These are phyloP conservation scores for Podospora sp. DNA, from an alignment of 495 filamentous ascomycete genomes.

Conservation along the genomic window DNA sequence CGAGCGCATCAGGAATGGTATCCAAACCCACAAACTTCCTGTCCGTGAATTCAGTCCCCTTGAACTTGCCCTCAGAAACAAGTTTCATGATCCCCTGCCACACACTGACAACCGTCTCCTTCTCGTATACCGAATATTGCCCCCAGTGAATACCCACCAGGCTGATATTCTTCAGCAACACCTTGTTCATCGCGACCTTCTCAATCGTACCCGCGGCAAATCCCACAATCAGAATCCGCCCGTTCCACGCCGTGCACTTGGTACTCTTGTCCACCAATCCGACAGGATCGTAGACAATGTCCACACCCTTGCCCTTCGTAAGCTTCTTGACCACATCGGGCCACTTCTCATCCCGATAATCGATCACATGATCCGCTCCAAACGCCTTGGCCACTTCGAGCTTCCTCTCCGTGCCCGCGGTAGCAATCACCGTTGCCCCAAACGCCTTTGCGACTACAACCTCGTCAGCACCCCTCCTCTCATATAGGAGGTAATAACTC, in stretches of 20 bases:
- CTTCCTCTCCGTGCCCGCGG: conserved; percentile 77
- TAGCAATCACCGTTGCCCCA: conserved; percentile 88
- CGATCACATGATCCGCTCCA: conserved; percentile 81
- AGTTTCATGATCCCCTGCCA: conserved; percentile 82
- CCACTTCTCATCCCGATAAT: conserved; percentile 75
- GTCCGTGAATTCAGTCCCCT: conserved; percentile 79
- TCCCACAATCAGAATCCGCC: conserved; percentile 81
- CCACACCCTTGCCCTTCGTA: conserved; percentile 71
- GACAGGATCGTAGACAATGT: conserved; percentile 90
- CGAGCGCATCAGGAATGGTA: conserved; percentile 72
- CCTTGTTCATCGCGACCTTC: conserved; percentile 88
- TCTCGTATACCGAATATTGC: conserved; percentile 73
- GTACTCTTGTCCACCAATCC: conserved; percentile 80
- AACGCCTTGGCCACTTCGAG: conserved; percentile 74
- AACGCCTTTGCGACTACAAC: conserved; percentile 75
- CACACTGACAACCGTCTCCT: conserved; percentile 67
- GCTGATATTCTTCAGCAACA: conserved; percentile 91
- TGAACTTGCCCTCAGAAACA: conserved; percentile 76
- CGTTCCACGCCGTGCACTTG: conserved; percentile 92
- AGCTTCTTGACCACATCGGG: conserved; percentile 76
- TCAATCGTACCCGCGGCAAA: conserved; percentile 90
- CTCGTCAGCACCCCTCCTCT: conserved; percentile 7
- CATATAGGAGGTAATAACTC: neutral
- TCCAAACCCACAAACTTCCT: conserved; percentile 81
- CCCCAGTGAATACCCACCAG: conserved; percentile 93